Conservation (phyloP, 2,329 filamentous ascomycete genomes). For the Claviceps lovelessii region DNA sequence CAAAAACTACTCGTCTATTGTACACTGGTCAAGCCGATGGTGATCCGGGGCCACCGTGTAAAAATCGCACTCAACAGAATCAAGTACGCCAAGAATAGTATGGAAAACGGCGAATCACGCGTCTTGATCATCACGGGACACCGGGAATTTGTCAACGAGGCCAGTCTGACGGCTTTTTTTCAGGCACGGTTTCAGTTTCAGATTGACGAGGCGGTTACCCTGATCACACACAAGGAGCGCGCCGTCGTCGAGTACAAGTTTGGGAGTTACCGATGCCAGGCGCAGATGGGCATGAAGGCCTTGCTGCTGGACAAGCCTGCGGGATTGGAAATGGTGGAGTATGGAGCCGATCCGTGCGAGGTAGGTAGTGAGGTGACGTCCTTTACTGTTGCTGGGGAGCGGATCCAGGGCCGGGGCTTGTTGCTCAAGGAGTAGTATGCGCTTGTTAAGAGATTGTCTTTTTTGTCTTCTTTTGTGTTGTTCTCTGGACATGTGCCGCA, state of each 20-base stretch:
- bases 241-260: conserved; percentile 36
- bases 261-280: conserved; percentile 40
- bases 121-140: conserved; percentile 37
- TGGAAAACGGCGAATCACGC: conserved; percentile 24
- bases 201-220: conserved; percentile 26
- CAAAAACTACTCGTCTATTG: conserved; percentile 14
- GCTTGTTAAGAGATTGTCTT: too few relatives aligned
- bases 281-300: conserved; percentile 31
- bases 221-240: conserved; percentile 14
- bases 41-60: conserved; percentile 22
- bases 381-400: conserved; percentile 18
- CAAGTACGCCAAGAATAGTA: conserved; percentile 20
- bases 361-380: conserved; percentile 18
- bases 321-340: conserved; percentile 24
- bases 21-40: conserved; percentile 17
- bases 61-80: conserved; percentile 35
- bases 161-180: conserved; percentile 27
- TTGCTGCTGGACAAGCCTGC: conserved; percentile 21
- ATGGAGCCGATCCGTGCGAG: conserved; percentile 24
- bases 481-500: neutral
- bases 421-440: neutral
- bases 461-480: neutral
- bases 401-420: conserved; percentile 19
- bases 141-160: conserved; percentile 27
- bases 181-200: conserved; percentile 29